Evolutionary conservation across 78 protist genomes (phyloP).

Genomic region (Dictyostelium firmibasis): DNA sequence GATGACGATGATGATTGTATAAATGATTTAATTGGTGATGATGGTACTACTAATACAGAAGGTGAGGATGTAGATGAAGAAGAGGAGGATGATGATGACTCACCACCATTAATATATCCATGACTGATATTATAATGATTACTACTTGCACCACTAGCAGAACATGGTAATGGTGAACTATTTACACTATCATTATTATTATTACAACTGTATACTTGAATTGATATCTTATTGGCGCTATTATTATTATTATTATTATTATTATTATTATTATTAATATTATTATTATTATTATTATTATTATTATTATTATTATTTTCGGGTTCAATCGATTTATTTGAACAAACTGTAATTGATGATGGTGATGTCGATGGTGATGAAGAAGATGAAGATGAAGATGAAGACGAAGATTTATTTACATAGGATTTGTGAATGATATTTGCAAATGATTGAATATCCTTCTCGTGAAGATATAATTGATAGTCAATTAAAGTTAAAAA

Average conservation of each 20-base stretch:
- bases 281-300: neutral
- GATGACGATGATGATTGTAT: neutral
- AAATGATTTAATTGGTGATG: conserved; percentile 14
- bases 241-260: neutral
- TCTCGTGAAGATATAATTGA: conserved; percentile 60
- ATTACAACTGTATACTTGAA: neutral
- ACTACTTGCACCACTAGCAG: neutral
- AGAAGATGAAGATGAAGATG: neutral
- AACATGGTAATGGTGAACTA: conserved; percentile 24
- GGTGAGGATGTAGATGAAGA: neutral
- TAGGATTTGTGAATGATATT: conserved; percentile 43
- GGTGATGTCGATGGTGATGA: neutral
- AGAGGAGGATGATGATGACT: conserved; percentile 2
- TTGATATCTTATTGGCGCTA: neutral
- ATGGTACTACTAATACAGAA: neutral
- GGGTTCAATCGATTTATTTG: neutral
- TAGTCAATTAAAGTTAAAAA: conserved; percentile 31
- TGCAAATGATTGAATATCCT: conserved; percentile 25
- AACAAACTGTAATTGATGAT: neutral
- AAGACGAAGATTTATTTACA: neutral
- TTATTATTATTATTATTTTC: neutral
- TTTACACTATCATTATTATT: neutral
- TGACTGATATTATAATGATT: conserved; percentile 1
- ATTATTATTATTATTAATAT: neutral
- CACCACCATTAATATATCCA: neutral